Conservation (phyloP, 179 eudicot species). For the Silene noctiflora region DNA sequence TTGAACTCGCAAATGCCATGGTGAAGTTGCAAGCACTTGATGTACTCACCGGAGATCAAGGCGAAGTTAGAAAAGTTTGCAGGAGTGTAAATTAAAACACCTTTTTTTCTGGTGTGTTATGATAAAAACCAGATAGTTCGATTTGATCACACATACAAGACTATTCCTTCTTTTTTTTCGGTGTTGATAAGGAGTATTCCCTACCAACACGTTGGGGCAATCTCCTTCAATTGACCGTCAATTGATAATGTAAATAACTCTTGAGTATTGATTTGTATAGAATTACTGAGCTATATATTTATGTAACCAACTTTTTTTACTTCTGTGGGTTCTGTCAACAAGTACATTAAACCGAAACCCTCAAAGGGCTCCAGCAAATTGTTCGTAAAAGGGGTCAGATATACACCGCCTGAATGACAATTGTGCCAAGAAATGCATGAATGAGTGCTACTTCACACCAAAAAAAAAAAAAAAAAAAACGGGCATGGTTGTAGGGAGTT, state of each 20-base stretch:
- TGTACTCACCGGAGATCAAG: constrained; percentile 27
- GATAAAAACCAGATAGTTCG: not conserved
- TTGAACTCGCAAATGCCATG: constrained; percentile 29
- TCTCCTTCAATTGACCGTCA: not conserved
- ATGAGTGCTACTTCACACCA: not conserved
- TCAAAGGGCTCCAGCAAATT: too few relatives aligned
- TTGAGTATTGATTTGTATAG: not conserved
- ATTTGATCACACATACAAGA: too few relatives aligned
- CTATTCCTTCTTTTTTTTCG: too few relatives aligned
- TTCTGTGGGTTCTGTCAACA: too few relatives aligned
- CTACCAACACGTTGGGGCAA: too few relatives aligned
- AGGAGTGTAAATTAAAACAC: constrained; percentile 9
- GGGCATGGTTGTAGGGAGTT: too few relatives aligned
- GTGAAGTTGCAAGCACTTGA: constrained; percentile 30
- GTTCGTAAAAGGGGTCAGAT: too few relatives aligned
- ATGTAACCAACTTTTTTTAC: not conserved
- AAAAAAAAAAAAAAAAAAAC: too few relatives aligned
- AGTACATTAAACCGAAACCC: too few relatives aligned
- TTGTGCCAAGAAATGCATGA: not conserved
- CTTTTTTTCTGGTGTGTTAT: not conserved
- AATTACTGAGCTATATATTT: too few relatives aligned
- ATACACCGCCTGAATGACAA: too few relatives aligned
- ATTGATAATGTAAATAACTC: not conserved
- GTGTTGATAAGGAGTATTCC: too few relatives aligned
- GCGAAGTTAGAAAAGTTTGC: constrained; percentile 26